Conservation (phyloP, 306 rosid species). For the Hippophae rhamnoides region DNA sequence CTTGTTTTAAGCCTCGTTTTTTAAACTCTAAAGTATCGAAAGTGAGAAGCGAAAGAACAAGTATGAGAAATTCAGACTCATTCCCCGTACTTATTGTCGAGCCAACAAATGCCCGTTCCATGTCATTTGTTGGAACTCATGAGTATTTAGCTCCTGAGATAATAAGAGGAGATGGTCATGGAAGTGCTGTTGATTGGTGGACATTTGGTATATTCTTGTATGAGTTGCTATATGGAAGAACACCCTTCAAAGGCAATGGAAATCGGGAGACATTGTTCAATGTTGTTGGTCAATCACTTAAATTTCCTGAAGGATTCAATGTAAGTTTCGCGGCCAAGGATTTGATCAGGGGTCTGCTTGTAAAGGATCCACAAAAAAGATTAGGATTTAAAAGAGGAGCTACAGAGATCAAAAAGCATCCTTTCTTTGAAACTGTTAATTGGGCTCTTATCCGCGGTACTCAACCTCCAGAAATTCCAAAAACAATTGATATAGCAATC, state of each 20-base stretch:
- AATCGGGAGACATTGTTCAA: slow-evolving; percentile 49
- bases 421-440: slow-evolving; percentile 43
- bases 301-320: slow-evolving; percentile 37
- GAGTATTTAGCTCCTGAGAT: slow-evolving; percentile 59
- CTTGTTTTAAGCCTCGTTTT: slow-evolving; percentile 45
- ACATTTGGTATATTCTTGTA: slow-evolving; percentile 52
- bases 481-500: slow-evolving; percentile 33
- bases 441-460: slow-evolving; percentile 55
- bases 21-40: slow-evolving; percentile 22
- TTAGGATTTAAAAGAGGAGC: slow-evolving; percentile 49
- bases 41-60: slow-evolving; percentile 19
- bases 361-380: slow-evolving; percentile 49
- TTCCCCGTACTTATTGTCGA: slow-evolving; percentile 42
- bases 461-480: slow-evolving; percentile 49
- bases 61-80: slow-evolving; percentile 23
- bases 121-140: slow-evolving; percentile 60
- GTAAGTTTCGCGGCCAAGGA: slow-evolving; percentile 43
- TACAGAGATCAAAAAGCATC: slow-evolving; percentile 50
- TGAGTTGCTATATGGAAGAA: slow-evolving; percentile 40
- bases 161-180: slow-evolving; percentile 59
- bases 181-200: slow-evolving; percentile 70
- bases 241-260: slow-evolving; percentile 53
- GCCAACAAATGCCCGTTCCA: slow-evolving; percentile 49
- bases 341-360: slow-evolving; percentile 40
- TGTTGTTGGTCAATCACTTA: slow-evolving; percentile 41